Evolutionary conservation across 2,329 filamentous ascomycete species (phyloP), one percentile per base, ranked within the genome.

Genomic region (Penicillium thymicola): DNA sequence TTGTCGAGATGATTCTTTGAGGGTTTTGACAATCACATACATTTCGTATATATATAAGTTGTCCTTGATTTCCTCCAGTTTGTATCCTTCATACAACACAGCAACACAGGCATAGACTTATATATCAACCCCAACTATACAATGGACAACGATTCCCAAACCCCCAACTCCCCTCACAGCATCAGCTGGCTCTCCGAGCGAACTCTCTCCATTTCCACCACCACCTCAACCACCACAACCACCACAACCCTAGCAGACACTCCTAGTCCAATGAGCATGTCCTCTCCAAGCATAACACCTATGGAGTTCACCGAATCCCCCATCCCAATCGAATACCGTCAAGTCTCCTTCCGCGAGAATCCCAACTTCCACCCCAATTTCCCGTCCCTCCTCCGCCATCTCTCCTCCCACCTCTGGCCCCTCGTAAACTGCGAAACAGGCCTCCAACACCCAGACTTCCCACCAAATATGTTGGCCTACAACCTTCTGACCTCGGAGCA

Each of bases 401-500:
- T 77, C 18, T 55, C 61, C 16, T 65, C 64, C 0, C 65, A 59
- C 0, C 70, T 78, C 3, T 58, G 59, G 18, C 74, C 75, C 1
- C 68, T 79, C 23, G 65, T 77, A 52, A 72, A 70, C 18, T 65
- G 71, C 54, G 67, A 66, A 2, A 75, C 70, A 0, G 76, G 72
- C 37, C 62, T 61, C 14, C 40, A 64, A 1, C 74, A 78, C 59
- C 75, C 75, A 0, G 56, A 65, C 5, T 79, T 78, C 58, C 77
- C 77, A 0, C 48, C 16, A 2, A 72, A 63, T 0, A 47, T 78
- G 3, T 64, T 78, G 0, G 64, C 73, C 21, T 78, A 72, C 61
- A 71, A 77, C 53, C 68, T 78, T 8, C 70, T 79, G 30, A 77
- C 76, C 1, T 65, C 69, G 11, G 40, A 57, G 1, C 72, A 78